Evolutionary conservation across 768 basidiomycete genomes (phyloP).

Genomic region (Suillus ampliporus): DNA sequence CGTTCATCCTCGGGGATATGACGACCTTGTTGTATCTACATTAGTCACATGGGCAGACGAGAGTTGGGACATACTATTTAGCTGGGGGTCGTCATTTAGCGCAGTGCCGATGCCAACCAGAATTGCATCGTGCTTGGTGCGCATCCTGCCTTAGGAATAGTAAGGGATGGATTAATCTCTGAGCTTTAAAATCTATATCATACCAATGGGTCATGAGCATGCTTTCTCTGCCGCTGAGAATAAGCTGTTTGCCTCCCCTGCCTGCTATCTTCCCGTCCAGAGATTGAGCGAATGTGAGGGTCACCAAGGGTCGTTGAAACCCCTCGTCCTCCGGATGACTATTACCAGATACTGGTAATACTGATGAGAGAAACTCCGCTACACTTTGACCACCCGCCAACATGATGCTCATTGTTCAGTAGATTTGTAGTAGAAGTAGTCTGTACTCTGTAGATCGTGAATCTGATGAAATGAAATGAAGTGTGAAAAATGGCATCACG

Average conservation of each 20-base stretch:
- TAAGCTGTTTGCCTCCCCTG: slow-evolving; percentile 70
- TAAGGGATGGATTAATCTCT: slow-evolving; percentile 9
- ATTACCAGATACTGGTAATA: slow-evolving; percentile 23
- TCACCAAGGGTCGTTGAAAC: slow-evolving; percentile 60
- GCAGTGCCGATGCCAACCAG: slow-evolving; percentile 90
- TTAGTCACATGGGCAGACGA: slow-evolving; percentile 6
- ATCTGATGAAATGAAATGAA: not conserved
- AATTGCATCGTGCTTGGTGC: slow-evolving; percentile 92
- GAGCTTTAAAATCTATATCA: slow-evolving; percentile 22
- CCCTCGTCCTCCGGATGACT: slow-evolving; percentile 18
- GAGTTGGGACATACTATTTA: slow-evolving; percentile 69
- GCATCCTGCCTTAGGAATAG: slow-evolving; percentile 62
- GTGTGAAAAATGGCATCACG: not conserved
- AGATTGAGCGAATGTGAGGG: slow-evolving; percentile 86
- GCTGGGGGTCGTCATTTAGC: slow-evolving; percentile 89
- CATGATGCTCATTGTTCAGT: slow-evolving; percentile 1
- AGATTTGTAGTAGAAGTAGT: no score
- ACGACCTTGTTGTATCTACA: slow-evolving; percentile 48
- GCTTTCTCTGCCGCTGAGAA: slow-evolving; percentile 84
- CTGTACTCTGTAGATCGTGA: no score
- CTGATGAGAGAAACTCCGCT: slow-evolving; percentile 30
- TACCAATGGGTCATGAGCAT: slow-evolving; percentile 96
- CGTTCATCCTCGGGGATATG: slow-evolving; percentile 51
- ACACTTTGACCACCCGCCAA: not conserved
- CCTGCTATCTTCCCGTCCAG: slow-evolving; percentile 91